Evolutionary conservation across 805 yeast species (phyloP).

Genomic region (Cyberlindnera mrakii): DNA sequence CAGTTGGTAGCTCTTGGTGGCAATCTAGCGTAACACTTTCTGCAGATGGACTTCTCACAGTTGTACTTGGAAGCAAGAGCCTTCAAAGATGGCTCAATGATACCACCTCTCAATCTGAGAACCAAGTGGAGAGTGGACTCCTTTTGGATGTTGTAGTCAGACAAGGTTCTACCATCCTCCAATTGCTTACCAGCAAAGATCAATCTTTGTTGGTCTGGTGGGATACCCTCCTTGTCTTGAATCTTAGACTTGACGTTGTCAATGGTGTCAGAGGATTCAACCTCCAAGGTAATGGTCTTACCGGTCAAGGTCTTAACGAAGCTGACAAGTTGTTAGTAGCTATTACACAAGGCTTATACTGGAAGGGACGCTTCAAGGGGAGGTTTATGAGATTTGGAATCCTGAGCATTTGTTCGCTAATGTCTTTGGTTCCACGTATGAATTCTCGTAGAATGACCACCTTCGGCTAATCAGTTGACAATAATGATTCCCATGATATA

Average conservation of each 20-base stretch:
- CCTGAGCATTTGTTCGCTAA: too few species aligned
- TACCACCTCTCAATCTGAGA: conserved; percentile 97
- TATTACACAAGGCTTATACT: too few species aligned
- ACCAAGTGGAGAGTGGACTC: conserved; percentile 97
- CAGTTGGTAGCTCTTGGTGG: conserved; percentile 99
- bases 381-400: too few species aligned
- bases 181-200: conserved; percentile 99
- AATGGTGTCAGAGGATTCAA: conserved; percentile 97
- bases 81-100: conserved; percentile 99
- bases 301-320: conserved; percentile 85
- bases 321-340: conserved; percentile 25
- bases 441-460: too few species aligned
- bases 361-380: too few species aligned
- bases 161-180: conserved; percentile 97
- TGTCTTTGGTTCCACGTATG: too few species aligned
- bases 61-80: conserved; percentile 99
- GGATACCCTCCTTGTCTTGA: conserved; percentile 99
- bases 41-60: conserved; percentile 99
- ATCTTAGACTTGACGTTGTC: conserved; percentile 98
- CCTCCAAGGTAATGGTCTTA: conserved; percentile 96
- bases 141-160: conserved; percentile 99
- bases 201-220: conserved; percentile 99
- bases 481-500: too few species aligned
- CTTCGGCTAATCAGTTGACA: too few species aligned
- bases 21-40: conserved; percentile 99